Conservation (phyloP, 2,329 filamentous ascomycete genomes). For the Zarea fungicola region DNA sequence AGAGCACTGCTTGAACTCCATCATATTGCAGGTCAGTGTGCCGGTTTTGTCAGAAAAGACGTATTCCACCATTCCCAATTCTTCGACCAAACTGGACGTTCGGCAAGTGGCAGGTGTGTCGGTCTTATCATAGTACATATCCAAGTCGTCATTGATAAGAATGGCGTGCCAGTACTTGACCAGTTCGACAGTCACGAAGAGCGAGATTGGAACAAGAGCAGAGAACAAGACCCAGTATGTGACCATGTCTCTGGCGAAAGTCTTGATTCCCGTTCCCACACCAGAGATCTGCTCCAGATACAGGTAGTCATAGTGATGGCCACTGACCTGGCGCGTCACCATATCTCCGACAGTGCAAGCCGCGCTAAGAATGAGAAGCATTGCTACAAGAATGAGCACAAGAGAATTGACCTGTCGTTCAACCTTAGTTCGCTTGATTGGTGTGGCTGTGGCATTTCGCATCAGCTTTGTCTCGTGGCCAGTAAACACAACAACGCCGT, state of each 20-base stretch:
- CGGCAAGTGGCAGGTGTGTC: slow-evolving; percentile 94
- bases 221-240: slow-evolving; percentile 99
- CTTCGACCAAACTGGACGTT: slow-evolving; percentile 93
- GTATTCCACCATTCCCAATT: slow-evolving; percentile 95
- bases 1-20: slow-evolving; percentile 95
- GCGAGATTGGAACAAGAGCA: slow-evolving; percentile 90
- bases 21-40: slow-evolving; percentile 94
- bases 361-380: slow-evolving; percentile 78
- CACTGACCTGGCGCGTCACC: slow-evolving; percentile 63
- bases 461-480: slow-evolving; percentile 98
- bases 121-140: slow-evolving; percentile 95
- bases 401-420: slow-evolving; percentile 91
- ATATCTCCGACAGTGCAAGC: slow-evolving; percentile 90
- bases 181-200: slow-evolving; percentile 95
- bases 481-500: slow-evolving; percentile 86
- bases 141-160: slow-evolving; percentile 92
- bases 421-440: slow-evolving; percentile 95
- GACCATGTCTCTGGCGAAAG: slow-evolving; percentile 90
- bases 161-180: slow-evolving; percentile 99
- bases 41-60: slow-evolving; percentile 99
- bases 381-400: slow-evolving; percentile 81
- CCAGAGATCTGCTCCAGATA: slow-evolving; percentile 56
- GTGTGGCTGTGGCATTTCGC: slow-evolving; percentile 94
- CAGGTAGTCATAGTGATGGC: slow-evolving; percentile 65
- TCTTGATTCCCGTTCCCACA: slow-evolving; percentile 53